Conservation (phyloP, 2,329 filamentous ascomycete genomes). For the Myrmaecium sp. region DNA sequence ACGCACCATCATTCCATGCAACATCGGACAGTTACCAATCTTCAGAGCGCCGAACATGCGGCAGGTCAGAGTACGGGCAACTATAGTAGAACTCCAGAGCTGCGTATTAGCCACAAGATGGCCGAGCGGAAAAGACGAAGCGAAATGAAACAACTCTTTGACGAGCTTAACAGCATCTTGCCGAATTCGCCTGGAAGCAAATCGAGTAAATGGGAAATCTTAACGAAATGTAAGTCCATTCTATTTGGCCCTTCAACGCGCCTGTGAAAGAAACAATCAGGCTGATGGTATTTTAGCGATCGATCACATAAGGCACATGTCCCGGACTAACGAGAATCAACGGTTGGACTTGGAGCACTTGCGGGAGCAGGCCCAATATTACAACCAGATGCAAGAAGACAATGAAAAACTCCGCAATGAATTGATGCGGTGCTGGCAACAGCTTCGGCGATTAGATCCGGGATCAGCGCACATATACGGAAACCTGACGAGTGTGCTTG, state of each 20-base stretch:
- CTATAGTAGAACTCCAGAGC: constrained; percentile 67
- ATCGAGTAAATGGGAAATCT: constrained; percentile 77
- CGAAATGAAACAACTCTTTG: constrained; percentile 79
- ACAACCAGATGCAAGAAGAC: constrained; percentile 28
- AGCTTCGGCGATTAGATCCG: constrained; percentile 29
- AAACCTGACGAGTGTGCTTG: constrained; percentile 25
- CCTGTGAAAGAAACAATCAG: constrained; percentile 1
- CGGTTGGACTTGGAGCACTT: constrained; percentile 23
- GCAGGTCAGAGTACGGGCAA: constrained; percentile 47
- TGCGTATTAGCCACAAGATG: constrained; percentile 70
- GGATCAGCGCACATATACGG: constrained; percentile 30
- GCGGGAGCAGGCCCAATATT: constrained; percentile 26
- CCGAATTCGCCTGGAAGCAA: constrained; percentile 70
- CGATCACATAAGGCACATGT: constrained; percentile 29
- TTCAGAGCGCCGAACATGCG: constrained; percentile 43
- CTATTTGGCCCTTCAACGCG: no score
- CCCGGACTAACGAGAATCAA: constrained; percentile 21
- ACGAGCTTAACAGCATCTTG: constrained; percentile 61
- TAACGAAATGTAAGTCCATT: constrained; percentile 56
- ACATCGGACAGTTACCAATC: constrained; percentile 51
- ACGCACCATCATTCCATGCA: constrained; percentile 62
- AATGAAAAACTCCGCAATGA: constrained; percentile 30
- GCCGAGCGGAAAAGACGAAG: constrained; percentile 69
- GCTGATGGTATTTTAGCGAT: constrained; percentile 22
- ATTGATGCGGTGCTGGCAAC: constrained; percentile 27